Evolutionary conservation across 345 rosid species (phyloP), one percentile per base, ranked within the genome.

Genomic region (Moringa oleifera): DNA sequence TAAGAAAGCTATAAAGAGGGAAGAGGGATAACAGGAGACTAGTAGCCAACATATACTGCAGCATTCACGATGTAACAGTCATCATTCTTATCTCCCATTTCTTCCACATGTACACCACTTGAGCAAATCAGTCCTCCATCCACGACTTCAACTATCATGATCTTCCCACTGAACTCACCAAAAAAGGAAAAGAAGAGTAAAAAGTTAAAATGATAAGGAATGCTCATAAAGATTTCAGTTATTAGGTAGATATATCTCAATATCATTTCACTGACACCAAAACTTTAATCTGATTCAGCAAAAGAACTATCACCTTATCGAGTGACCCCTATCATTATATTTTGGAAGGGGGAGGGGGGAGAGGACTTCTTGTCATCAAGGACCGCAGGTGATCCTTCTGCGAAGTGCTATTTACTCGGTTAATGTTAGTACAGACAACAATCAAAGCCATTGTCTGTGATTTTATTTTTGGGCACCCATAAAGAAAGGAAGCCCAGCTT

Each of bases 81-180:
- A 23, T 88, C 96, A 50, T 80, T 90, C 75, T 77, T 86, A 68
- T 90, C 98, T 59, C 96, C 91, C 96, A 88, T 86, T 76, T 90
- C 96, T 79, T 90, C 97, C 55, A 90, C 87, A 51, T 20, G 63
- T 24, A 82, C 94, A 20, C 90, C 91, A 17, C 96, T 90, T 9
- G 97, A 90, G 82, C 96, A 88, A 61, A 93, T 80, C 60, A 90
- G 70, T 69, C 97, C 94, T 63, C 98, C 90, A 60, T 90, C 96
- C 45, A 88, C 95, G 36, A 89, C 93, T 66, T 87, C 88, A 64
- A 89, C 78, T 24, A 73, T 76, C 56, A 80, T 53, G 74, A 87
- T 89, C 69, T 62, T 55, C 54, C 95, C 96, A 61, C 96, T 89
- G 77, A 55, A 73, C 31, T 55, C 2, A 59, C 37, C 18, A 15